A percentile compares a stretch with the other conserved stretches of the same genome.
Evolutionary conservation across 768 basidiomycete species (phyloP).

Genomic region (Dentipellis fragilis): DNA sequence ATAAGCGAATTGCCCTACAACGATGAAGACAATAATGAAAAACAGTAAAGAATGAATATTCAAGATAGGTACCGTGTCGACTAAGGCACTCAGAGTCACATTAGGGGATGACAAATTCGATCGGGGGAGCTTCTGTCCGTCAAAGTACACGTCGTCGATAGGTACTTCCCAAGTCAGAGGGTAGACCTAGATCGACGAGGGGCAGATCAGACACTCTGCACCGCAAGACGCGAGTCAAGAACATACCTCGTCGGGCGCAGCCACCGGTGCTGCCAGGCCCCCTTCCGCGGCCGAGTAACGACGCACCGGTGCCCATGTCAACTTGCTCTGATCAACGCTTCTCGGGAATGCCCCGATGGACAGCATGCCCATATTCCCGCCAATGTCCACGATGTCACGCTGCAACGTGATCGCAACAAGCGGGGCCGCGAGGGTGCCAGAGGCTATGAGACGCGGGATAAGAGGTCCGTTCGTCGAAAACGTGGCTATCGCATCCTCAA

Average conservation of each 20-base stretch:
- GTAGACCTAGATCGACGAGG: constrained; percentile 10
- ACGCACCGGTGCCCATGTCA: constrained; percentile 62
- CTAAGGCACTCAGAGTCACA: constrained; percentile 51
- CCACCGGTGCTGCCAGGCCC: constrained; percentile 43
- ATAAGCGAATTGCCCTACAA: constrained; percentile 65
- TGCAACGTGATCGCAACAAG: constrained; percentile 47
- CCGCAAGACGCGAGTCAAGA: constrained; percentile 25
- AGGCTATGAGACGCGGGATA: constrained; percentile 21
- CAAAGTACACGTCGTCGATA: constrained; percentile 62
- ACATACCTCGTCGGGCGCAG: constrained; percentile 37
- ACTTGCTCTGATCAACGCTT: constrained; percentile 32
- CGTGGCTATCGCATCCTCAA: constrained; percentile 17
- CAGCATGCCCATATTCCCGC: constrained; percentile 55
- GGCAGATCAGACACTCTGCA: too few relatives aligned
- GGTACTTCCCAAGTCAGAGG: constrained; percentile 52
- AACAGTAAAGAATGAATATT: not conserved
- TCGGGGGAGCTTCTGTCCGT: constrained; percentile 46
- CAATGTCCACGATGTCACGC: constrained; percentile 53
- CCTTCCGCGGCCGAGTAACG: constrained; percentile 37
- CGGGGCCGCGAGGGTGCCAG: constrained; percentile 32
- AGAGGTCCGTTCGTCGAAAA: constrained; percentile 25
- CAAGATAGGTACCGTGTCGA: constrained; percentile 52
- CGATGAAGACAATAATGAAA: not conserved
- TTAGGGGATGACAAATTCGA: constrained; percentile 38
- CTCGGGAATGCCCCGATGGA: constrained; percentile 58